phyloP scores from a whole-genome alignment of 73 alveolate species.

The Effrenium voratum region DNA sequence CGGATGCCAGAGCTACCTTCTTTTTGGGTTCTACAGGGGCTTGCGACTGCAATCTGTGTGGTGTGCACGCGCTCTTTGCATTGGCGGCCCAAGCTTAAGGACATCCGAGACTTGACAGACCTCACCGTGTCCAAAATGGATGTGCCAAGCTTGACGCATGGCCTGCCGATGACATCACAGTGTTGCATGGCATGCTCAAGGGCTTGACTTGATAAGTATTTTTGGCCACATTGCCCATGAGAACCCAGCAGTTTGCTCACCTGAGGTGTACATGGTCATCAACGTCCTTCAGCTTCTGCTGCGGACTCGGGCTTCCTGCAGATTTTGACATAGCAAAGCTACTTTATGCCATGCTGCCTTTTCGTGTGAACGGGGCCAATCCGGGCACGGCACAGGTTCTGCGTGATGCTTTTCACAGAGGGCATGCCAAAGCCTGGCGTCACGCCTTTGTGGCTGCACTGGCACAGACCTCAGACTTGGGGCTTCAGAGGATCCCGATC shows the following conservation, averaged over 20 bases:
- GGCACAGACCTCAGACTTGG: conserved; percentile 16
- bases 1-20: not conserved
- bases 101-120: conserved; percentile 78
- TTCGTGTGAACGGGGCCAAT: not conserved
- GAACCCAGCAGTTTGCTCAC: not conserved
- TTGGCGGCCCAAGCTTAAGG: not conserved
- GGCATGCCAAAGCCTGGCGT: conserved; percentile 87
- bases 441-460: conserved; percentile 84
- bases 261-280: conserved; percentile 89
- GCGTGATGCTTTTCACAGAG: conserved; percentile 74
- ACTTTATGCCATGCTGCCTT: not conserved
- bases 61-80: not conserved
- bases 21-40: too few relatives aligned
- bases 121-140: conserved; percentile 94
- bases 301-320: not conserved
- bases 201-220: too few relatives aligned
- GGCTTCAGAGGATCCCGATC: not conserved
- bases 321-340: too few relatives aligned
- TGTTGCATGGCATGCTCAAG: too few relatives aligned
- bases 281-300: conserved; percentile 70
- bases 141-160: not conserved
- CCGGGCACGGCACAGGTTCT: not conserved
- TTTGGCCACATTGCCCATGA: too few relatives aligned
- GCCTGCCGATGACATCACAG: too few relatives aligned
- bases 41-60: not conserved